Evolutionary conservation across 805 yeast genomes (phyloP).

Genomic region (Nakazawaea holstii): DNA sequence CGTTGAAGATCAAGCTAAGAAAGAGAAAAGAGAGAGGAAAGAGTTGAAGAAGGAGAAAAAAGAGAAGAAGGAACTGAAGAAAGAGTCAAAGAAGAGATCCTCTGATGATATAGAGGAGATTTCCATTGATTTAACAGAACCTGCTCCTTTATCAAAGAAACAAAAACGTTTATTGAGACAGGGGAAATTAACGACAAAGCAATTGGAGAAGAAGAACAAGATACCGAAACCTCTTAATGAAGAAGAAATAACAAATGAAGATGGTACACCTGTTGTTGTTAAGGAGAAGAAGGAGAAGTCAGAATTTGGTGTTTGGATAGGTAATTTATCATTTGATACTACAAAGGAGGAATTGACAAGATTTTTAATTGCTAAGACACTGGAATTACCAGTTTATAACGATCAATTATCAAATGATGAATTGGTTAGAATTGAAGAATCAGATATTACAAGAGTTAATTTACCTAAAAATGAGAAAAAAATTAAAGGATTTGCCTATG

Average conservation of each 20-base stretch:
- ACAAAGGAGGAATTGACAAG: slow-evolving; percentile 64
- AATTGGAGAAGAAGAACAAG: slow-evolving; percentile 30
- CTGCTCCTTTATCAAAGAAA: slow-evolving; percentile 85
- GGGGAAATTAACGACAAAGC: slow-evolving; percentile 60
- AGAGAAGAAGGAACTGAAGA: slow-evolving; percentile 29
- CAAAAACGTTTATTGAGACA: slow-evolving; percentile 82
- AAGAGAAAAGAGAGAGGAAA: slow-evolving; percentile 13
- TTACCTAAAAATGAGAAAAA: slow-evolving; percentile 70
- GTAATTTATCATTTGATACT: slow-evolving; percentile 85
- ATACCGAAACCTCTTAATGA: slow-evolving; percentile 21
- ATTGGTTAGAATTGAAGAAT: slow-evolving; percentile 36
- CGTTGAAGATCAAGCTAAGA: neutral
- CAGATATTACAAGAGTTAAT: slow-evolving; percentile 69
- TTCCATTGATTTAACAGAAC: slow-evolving; percentile 62
- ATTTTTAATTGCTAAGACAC: slow-evolving; percentile 59
- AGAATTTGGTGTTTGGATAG: slow-evolving; percentile 86
- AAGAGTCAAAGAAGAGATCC: slow-evolving; percentile 19
- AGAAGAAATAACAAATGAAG: slow-evolving; percentile 26
- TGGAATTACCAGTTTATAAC: slow-evolving; percentile 25
- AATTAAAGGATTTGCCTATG: slow-evolving; percentile 84
- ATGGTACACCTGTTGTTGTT: slow-evolving; percentile 12
- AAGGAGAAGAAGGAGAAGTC: slow-evolving; percentile 30
- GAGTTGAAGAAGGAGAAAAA: slow-evolving; percentile 20
- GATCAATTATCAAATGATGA: slow-evolving; percentile 21
- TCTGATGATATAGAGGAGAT: slow-evolving; percentile 48